Conservation (phyloP, 2,329 filamentous ascomycete species). For the Xylariales sp. region DNA sequence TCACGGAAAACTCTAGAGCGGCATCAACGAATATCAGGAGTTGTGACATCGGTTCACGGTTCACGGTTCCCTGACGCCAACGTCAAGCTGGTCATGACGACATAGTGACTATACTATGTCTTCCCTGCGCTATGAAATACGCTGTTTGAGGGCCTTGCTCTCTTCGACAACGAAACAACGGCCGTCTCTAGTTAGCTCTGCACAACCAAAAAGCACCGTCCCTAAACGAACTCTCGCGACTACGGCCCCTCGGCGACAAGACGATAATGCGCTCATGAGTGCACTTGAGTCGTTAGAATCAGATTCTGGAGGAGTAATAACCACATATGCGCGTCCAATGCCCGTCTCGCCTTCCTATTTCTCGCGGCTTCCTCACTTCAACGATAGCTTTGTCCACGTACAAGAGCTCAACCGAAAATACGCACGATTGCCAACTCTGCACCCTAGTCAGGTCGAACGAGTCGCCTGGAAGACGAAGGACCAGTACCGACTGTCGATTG, state of each 20-base stretch:
- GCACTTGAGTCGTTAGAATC: slow-evolving; percentile 48
- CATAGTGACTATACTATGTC: slow-evolving; percentile 49
- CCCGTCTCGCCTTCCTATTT: slow-evolving; percentile 95
- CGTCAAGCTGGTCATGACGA: slow-evolving; percentile 44
- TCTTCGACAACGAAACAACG: slow-evolving; percentile 41
- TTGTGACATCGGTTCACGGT: slow-evolving; percentile 19
- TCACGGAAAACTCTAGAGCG: slow-evolving; percentile 29
- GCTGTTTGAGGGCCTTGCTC: slow-evolving; percentile 48
- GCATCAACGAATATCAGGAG: slow-evolving; percentile 25
- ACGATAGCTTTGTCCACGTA: slow-evolving; percentile 82
- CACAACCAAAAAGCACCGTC: slow-evolving; percentile 38
- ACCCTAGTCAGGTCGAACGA: slow-evolving; percentile 73
- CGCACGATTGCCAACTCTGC: slow-evolving; percentile 75
- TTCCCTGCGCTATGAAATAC: slow-evolving; percentile 47
- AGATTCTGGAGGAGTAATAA: slow-evolving; percentile 4
- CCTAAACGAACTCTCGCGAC: slow-evolving; percentile 41
- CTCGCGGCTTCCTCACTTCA: slow-evolving; percentile 85
- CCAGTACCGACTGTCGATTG: slow-evolving; percentile 77
- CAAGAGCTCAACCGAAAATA: slow-evolving; percentile 78
- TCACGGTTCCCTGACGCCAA: slow-evolving; percentile 4
- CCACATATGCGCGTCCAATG: slow-evolving; percentile 74
- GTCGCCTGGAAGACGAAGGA: slow-evolving; percentile 84
- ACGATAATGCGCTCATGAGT: slow-evolving; percentile 11
- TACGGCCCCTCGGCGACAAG: slow-evolving; percentile 32
- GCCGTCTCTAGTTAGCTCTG: slow-evolving; percentile 36